Conservation (phyloP, 2,329 filamentous ascomycete genomes). For the Penicillium sp. region DNA sequence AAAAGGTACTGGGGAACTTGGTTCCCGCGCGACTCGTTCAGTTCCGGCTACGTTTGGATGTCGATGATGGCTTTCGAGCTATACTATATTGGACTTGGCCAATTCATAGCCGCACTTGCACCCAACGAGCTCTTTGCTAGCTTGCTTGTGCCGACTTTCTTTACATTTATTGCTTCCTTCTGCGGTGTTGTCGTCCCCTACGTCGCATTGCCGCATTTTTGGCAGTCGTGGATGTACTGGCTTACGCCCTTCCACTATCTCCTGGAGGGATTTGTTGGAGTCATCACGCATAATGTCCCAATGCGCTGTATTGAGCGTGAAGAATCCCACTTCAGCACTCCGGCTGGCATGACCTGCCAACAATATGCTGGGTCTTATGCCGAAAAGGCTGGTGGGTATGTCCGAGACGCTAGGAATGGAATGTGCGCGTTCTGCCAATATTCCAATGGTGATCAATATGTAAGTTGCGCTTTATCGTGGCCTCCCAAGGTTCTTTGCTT, state of each 20-base stretch:
- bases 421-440: conserved; percentile 67
- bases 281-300: conserved; percentile 55
- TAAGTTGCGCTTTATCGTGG: conserved; percentile 28
- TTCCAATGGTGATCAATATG: conserved; percentile 61
- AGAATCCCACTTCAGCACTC: conserved; percentile 60
- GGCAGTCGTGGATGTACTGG: conserved; percentile 66
- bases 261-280: conserved; percentile 61
- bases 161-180: conserved; percentile 69
- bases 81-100: conserved; percentile 65
- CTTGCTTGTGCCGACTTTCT: conserved; percentile 66
- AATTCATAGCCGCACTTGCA: conserved; percentile 65
- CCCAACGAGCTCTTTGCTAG: conserved; percentile 68
- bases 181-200: conserved; percentile 75
- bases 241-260: conserved; percentile 68
- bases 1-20: conserved; percentile 54
- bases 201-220: conserved; percentile 61
- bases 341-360: conserved; percentile 60
- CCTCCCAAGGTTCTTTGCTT: background rate
- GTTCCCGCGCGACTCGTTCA: conserved; percentile 58
- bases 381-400: conserved; percentile 58
- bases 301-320: conserved; percentile 59
- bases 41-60: conserved; percentile 62
- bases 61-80: conserved; percentile 66
- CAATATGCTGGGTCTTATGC: conserved; percentile 59
- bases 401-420: conserved; percentile 55